These are phyloP conservation scores for Flueggea neowawraea DNA, from an alignment of 441 rosid genomes.

Conservation along the genomic window DNA sequence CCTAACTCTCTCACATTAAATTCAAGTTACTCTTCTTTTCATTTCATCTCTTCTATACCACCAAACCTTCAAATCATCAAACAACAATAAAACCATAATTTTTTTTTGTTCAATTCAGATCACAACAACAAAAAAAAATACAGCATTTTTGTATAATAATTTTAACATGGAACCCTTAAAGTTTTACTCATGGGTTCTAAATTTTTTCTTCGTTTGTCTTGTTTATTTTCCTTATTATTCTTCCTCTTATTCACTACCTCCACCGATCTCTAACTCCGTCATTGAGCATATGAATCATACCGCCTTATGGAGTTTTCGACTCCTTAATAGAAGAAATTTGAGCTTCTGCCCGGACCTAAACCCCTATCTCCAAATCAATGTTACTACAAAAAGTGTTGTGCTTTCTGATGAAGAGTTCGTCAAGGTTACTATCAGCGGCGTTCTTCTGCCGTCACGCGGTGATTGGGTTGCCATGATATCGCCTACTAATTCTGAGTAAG, in stretches of 20 bases:
- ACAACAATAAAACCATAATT: no score
- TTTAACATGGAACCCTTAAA: slow-evolving; percentile 1
- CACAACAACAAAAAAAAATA: no score
- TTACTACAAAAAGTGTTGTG: slow-evolving; percentile 3
- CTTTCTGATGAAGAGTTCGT: slow-evolving; percentile 41
- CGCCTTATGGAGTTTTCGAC: slow-evolving; percentile 40
- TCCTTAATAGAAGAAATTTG: slow-evolving; percentile 46
- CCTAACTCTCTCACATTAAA: no score
- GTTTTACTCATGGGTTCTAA: not conserved
- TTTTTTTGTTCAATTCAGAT: no score
- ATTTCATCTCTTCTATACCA: no score
- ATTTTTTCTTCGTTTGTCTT: slow-evolving; percentile 3
- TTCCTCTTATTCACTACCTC: slow-evolving; percentile 24
- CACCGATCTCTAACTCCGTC: slow-evolving; percentile 22
- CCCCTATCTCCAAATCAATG: slow-evolving; percentile 31
- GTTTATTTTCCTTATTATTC: not conserved
- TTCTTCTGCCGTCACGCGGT: slow-evolving; percentile 27
- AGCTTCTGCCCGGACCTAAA: slow-evolving; percentile 26
- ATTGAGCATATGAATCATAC: slow-evolving; percentile 36
- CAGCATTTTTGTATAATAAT: not conserved
- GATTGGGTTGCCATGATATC: slow-evolving; percentile 76
- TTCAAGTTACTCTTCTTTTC: no score
- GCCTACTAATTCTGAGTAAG: slow-evolving; percentile 50
- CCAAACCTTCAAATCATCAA: no score
- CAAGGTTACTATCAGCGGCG: slow-evolving; percentile 44